Percentiles rank a stretch among this genome's conserved stretches.
These are phyloP conservation scores for Cronartium ribicola DNA, from an alignment of 1,284 basidiomycete genomes.

Conservation along the genomic window DNA sequence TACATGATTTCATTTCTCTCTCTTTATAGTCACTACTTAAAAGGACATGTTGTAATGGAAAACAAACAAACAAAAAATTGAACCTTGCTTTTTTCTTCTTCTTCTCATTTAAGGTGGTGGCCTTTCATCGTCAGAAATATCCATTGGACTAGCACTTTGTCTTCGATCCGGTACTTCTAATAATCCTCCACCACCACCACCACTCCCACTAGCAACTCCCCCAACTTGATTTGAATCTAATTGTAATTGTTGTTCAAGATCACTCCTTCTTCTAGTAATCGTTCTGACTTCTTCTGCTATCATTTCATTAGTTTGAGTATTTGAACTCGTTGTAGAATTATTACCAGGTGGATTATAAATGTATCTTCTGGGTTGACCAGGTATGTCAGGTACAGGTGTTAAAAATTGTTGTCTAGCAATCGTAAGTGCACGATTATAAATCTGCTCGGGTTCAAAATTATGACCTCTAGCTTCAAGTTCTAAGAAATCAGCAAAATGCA, in stretches of 20 bases:
- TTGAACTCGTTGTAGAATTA: neutral
- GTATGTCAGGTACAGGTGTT: neutral
- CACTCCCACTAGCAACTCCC: neutral
- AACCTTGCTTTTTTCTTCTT: neutral
- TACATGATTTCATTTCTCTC: neutral
- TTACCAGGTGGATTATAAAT: neutral
- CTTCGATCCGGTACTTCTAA: conserved; percentile 18
- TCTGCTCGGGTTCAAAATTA: neutral
- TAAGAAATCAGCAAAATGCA: conserved; percentile 12
- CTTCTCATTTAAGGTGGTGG: conserved; percentile 24
- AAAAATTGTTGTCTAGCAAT: conserved; percentile 8
- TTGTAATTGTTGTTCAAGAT: neutral
- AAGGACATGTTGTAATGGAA: neutral
- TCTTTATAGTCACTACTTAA: neutral
- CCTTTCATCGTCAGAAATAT: conserved; percentile 39
- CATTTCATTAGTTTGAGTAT: neutral
- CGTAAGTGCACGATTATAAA: neutral
- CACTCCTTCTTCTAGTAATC: neutral
- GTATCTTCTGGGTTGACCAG: too few relatives aligned
- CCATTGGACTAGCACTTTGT: conserved; percentile 26
- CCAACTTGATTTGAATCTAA: neutral
- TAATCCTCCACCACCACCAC: neutral
- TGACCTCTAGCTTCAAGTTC: neutral
- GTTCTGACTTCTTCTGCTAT: neutral
- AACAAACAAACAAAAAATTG: neutral